Percentiles rank a stretch among this genome's conserved stretches.
These are phyloP conservation scores for Paramecium sexaurelia DNA, from an alignment of 73 alveolate species.

Conservation along the genomic window DNA sequence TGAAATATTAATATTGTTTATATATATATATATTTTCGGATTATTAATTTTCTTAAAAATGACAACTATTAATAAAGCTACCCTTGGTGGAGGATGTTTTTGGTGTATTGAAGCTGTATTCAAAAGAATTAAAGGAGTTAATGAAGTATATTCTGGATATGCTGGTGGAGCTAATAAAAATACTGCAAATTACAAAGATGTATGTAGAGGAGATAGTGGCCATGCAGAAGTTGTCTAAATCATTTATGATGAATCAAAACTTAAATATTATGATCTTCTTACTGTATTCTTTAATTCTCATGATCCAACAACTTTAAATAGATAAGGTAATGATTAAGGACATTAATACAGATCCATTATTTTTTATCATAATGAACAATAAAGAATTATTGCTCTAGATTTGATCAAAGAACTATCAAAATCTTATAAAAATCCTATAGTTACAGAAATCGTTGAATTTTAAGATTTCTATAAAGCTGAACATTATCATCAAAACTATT, in stretches of 20 bases:
- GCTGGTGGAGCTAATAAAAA: conserved; percentile 45
- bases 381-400: not conserved
- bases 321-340: conserved; percentile 59
- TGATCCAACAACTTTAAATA: conserved; percentile 61
- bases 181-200: conserved; percentile 35
- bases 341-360: conserved; percentile 61
- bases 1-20: not conserved
- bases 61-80: conserved; percentile 27
- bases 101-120: conserved; percentile 67
- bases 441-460: conserved; percentile 47
- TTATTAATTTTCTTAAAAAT: conserved; percentile 8
- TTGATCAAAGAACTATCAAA: conserved; percentile 4
- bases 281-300: conserved; percentile 59
- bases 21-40: not conserved
- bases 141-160: conserved; percentile 65
- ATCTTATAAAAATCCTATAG: conserved; percentile 14
- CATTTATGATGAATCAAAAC: not conserved
- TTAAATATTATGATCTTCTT: conserved; percentile 32
- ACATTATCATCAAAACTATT: conserved; percentile 54
- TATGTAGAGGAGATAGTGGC: conserved; percentile 28
- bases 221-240: conserved; percentile 66
- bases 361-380: conserved; percentile 47
- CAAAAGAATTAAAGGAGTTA: conserved; percentile 51
- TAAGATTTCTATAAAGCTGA: conserved; percentile 48
- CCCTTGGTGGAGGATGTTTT: conserved; percentile 68